phyloP scores from a whole-genome alignment of 257 asterid genomes.

The Henckelia pumila region DNA sequence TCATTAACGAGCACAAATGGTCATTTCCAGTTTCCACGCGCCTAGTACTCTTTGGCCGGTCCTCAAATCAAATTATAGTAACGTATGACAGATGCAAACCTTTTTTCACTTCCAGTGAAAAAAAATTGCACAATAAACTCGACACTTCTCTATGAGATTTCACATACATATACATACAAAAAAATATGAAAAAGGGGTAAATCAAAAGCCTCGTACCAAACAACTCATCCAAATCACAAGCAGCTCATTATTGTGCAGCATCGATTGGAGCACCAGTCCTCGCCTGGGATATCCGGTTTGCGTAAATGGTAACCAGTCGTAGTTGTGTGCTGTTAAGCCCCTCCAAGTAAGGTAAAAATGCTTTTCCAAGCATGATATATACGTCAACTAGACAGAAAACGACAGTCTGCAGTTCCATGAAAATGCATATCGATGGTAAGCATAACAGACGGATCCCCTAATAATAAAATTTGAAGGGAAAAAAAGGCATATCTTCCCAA shows the following conservation, averaged over 20 bases:
- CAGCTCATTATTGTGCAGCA: constrained; percentile 45
- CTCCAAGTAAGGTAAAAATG: constrained; percentile 89
- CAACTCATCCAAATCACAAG: constrained; percentile 18
- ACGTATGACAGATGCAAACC: constrained; percentile 23
- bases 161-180: constrained; percentile 42
- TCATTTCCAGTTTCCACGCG: constrained; percentile 26
- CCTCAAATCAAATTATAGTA: constrained; percentile 6
- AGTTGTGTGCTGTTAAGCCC: constrained; percentile 89
- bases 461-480: no score
- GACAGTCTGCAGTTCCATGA: constrained; percentile 71
- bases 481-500: neutral
- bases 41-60: constrained; percentile 16
- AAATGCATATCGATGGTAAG: constrained; percentile 11
- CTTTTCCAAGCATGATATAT: constrained; percentile 92
- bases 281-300: constrained; percentile 97
- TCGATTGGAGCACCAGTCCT: constrained; percentile 84
- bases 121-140: constrained; percentile 27
- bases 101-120: constrained; percentile 17
- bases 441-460: neutral
- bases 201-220: constrained; percentile 31
- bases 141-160: constrained; percentile 28
- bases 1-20: constrained; percentile 27
- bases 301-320: constrained; percentile 88
- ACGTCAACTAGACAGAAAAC: constrained; percentile 97
- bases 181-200: constrained; percentile 31